Evolutionary conservation across 352 stramenopile genomes (phyloP).

Genomic region (Phytophthora chlamydospora): DNA sequence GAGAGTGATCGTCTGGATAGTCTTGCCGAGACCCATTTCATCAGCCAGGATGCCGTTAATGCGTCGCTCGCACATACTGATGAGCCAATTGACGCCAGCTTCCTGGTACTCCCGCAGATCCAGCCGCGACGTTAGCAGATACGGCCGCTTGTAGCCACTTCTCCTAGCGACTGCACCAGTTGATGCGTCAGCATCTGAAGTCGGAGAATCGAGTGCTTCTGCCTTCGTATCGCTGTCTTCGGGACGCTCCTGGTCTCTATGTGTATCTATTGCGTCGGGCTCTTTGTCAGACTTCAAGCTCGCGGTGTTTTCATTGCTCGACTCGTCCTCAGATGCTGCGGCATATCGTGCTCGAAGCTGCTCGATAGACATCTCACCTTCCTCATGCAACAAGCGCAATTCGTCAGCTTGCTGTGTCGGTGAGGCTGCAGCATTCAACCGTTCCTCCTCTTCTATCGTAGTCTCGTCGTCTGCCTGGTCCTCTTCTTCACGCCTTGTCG

Average conservation of each 20-base stretch:
- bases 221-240: conserved; percentile 5
- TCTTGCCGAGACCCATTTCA: conserved; percentile 97
- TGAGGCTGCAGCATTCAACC: conserved; percentile 33
- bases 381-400: conserved; percentile 84
- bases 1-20: conserved; percentile 99
- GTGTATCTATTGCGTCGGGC: conserved; percentile 10
- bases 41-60: conserved; percentile 99
- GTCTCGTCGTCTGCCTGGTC: conserved; percentile 87
- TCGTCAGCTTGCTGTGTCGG: conserved; percentile 78
- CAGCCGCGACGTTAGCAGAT: conserved; percentile 69
- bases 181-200: conserved; percentile 4
- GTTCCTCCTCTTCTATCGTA: conserved; percentile 91
- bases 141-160: conserved; percentile 64
- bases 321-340: conserved; percentile 19
- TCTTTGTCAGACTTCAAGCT: neutral
- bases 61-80: conserved; percentile 96
- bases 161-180: conserved; percentile 13
- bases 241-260: conserved; percentile 6
- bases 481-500: conserved; percentile 30
- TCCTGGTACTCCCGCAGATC: conserved; percentile 82
- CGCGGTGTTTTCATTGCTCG: conserved; percentile 2
- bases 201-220: conserved; percentile 1
- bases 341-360: conserved; percentile 63
- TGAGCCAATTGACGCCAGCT: conserved; percentile 96
- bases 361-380: conserved; percentile 94